These are phyloP conservation scores for Metarhizium album DNA, from an alignment of 2,329 filamentous ascomycete species.

Conservation along the genomic window DNA sequence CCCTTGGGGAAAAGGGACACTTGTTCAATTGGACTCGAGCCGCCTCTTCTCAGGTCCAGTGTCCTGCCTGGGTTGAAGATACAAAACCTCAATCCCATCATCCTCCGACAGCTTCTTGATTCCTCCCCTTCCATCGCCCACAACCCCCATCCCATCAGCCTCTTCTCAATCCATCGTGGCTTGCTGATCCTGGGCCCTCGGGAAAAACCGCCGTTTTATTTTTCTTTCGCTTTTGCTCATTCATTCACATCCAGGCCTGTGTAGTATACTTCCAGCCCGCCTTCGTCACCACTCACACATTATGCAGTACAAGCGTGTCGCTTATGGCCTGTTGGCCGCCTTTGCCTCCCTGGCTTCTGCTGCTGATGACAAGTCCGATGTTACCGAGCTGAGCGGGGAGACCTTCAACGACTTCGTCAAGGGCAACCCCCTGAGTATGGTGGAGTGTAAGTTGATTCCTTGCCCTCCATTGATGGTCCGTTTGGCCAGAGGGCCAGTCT, in stretches of 20 bases:
- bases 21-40: slow-evolving; percentile 30
- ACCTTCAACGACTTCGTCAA: slow-evolving; percentile 81
- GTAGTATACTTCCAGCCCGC: background rate
- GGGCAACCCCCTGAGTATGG: slow-evolving; percentile 78
- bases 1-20: slow-evolving; percentile 26
- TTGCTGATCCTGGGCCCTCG: background rate
- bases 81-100: slow-evolving; percentile 24
- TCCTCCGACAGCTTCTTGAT: slow-evolving; percentile 9
- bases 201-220: background rate
- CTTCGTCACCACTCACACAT: slow-evolving; percentile 10
- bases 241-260: background rate
- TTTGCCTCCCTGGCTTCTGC: slow-evolving; percentile 48
- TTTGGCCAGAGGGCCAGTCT: background rate
- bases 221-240: background rate
- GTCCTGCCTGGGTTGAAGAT: slow-evolving; percentile 12
- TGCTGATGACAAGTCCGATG: slow-evolving; percentile 57
- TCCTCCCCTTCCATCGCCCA: slow-evolving; percentile 10
- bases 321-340: slow-evolving; percentile 43
- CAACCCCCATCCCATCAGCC: slow-evolving; percentile 2
- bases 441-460: slow-evolving; percentile 68
- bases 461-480: background rate
- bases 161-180: slow-evolving; percentile 6
- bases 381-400: slow-evolving; percentile 73
- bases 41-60: slow-evolving; percentile 12
- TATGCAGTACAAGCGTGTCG: slow-evolving; percentile 41